Percentiles rank a stretch among this genome's conserved stretches.
phyloP scores from a whole-genome alignment of 2,329 filamentous ascomycete species.

The Leptosphaerulina australis region DNA sequence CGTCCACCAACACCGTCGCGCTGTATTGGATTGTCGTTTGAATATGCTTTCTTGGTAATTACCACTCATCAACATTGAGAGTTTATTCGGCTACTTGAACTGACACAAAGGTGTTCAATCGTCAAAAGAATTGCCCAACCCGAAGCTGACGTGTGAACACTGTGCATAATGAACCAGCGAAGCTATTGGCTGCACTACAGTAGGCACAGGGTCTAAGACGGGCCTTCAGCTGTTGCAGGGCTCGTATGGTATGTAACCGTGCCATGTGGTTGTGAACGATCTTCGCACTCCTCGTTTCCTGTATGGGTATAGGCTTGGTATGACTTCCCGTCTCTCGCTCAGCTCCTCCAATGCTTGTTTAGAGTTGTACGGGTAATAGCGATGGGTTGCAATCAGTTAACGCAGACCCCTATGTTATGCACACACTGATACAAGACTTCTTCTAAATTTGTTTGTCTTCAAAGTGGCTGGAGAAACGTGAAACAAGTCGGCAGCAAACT shows the following conservation, averaged over 20 bases:
- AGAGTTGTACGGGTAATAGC: no score
- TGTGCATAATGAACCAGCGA: neutral
- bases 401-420: no score
- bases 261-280: neutral
- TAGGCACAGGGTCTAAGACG: neutral
- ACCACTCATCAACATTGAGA: neutral
- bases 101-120: no score
- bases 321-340: neutral
- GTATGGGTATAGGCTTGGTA: neutral
- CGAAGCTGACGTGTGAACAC: neutral
- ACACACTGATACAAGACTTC: no score
- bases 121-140: no score
- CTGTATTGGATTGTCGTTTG: neutral
- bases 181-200: constrained; percentile 1
- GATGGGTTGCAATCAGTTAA: no score
- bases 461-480: neutral
- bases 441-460: no score
- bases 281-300: neutral
- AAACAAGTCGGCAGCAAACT: neutral
- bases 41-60: neutral
- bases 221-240: neutral
- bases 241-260: neutral
- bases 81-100: neutral
- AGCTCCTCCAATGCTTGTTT: neutral
- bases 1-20: neutral